Evolutionary conservation across 129 eudicot genomes (phyloP).

Genomic region (Lonicera japonica): DNA sequence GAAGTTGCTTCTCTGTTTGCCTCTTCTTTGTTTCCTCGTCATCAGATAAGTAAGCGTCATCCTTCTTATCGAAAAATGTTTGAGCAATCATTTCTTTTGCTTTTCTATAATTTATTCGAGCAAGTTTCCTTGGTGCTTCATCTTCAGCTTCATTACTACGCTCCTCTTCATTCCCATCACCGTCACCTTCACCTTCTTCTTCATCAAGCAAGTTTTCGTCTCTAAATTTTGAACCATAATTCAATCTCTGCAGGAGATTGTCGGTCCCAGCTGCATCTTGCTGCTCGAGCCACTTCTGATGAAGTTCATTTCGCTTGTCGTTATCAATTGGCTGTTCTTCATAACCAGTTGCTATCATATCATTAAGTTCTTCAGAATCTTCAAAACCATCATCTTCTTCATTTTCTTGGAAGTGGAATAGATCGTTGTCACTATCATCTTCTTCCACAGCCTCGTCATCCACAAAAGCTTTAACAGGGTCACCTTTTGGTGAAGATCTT

Average conservation of each 20-base stretch:
- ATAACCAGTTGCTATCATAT: slow-evolving; percentile 64
- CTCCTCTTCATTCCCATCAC: slow-evolving; percentile 30
- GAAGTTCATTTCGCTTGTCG: slow-evolving; percentile 80
- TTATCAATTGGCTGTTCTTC: slow-evolving; percentile 55
- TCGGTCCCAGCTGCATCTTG: slow-evolving; percentile 94
- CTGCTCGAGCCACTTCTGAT: slow-evolving; percentile 92
- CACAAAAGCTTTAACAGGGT: slow-evolving; percentile 65
- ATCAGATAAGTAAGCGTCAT: slow-evolving; percentile 57
- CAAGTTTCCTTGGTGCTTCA: slow-evolving; percentile 21
- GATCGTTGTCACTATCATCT: slow-evolving; percentile 82
- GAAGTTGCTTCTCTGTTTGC: slow-evolving; percentile 39
- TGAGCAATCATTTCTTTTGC: slow-evolving; percentile 68
- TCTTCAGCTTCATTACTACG: slow-evolving; percentile 33
- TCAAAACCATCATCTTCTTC: slow-evolving; percentile 55
- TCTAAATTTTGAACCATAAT: slow-evolving; percentile 39
- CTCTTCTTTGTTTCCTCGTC: slow-evolving; percentile 66
- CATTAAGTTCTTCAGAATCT: slow-evolving; percentile 58
- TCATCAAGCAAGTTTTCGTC: slow-evolving; percentile 41
- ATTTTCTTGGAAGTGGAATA: slow-evolving; percentile 47
- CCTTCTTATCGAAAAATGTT: slow-evolving; percentile 67
- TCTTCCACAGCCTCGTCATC: slow-evolving; percentile 93
- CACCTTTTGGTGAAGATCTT: slow-evolving; percentile 54
- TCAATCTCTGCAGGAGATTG: slow-evolving; percentile 58
- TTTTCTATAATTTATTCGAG: slow-evolving; percentile 39
- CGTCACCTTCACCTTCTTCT: slow-evolving; percentile 36